phyloP scores from a whole-genome alignment of 345 rosid genomes.

The Hevea brasiliensis region DNA sequence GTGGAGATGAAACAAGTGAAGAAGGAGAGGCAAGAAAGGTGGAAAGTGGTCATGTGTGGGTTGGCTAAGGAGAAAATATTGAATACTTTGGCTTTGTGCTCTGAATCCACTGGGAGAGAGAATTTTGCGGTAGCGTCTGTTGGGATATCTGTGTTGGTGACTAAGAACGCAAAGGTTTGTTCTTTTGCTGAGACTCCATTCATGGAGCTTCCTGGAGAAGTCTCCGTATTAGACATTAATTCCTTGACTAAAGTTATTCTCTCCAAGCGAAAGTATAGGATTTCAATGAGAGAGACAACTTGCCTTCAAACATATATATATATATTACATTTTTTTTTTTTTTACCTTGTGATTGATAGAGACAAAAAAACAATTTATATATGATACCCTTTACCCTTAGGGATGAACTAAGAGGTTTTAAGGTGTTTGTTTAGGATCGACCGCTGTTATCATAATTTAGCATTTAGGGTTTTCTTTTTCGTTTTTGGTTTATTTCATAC shows the following conservation, averaged over 20 bases:
- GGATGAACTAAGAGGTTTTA: not conserved
- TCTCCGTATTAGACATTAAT: not conserved
- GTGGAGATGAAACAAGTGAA: constrained; percentile 47
- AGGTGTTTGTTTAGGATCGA: constrained; percentile 3
- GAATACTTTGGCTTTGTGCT: constrained; percentile 33
- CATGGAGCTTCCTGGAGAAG: constrained; percentile 28
- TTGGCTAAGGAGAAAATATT: constrained; percentile 17
- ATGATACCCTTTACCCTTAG: constrained; percentile 4
- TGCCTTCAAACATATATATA: not conserved
- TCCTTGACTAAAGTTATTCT: too few relatives aligned
- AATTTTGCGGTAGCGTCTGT: constrained; percentile 20
- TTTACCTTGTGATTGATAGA: not conserved
- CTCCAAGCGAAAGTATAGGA: too few relatives aligned
- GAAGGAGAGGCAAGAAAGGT: constrained; percentile 44
- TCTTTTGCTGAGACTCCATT: constrained; percentile 31
- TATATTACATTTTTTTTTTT: too few relatives aligned
- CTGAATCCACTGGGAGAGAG: constrained; percentile 30
- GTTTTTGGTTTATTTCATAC: not conserved
- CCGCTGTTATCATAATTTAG: not conserved
- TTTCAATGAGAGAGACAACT: not conserved
- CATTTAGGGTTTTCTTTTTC: constrained; percentile 4
- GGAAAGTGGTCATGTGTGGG: constrained; percentile 40
- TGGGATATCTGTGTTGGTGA: constrained; percentile 13
- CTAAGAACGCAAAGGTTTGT: constrained; percentile 22
- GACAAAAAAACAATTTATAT: not conserved